phyloP scores from a whole-genome alignment of 345 rosid genomes.

The Orychophragmus violaceus region DNA sequence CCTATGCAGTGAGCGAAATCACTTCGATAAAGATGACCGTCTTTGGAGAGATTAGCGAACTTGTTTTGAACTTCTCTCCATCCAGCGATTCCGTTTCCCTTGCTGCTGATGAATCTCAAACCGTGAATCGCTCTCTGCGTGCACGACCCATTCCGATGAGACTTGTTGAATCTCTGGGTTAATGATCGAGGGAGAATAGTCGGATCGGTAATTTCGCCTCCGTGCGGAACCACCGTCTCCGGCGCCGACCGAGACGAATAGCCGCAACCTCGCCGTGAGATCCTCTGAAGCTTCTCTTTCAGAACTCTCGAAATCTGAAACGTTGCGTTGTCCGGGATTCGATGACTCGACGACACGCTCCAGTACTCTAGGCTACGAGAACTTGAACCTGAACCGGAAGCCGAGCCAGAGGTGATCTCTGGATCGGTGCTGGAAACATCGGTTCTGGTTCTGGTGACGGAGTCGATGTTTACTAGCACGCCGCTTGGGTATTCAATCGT shows the following conservation, averaged over 20 bases:
- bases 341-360: constrained; percentile 35
- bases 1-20: constrained; percentile 94
- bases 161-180: constrained; percentile 50
- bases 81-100: constrained; percentile 46
- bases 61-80: constrained; percentile 72
- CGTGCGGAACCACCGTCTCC: constrained; percentile 7
- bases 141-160: constrained; percentile 52
- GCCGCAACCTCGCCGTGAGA: constrained; percentile 58
- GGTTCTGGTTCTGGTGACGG: too few species aligned
- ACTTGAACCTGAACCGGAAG: constrained; percentile 39
- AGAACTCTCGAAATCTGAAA: constrained; percentile 63
- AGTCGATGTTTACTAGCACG: constrained; percentile 69
- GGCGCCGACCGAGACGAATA: constrained; percentile 45
- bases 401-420: constrained; percentile 32
- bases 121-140: constrained; percentile 87
- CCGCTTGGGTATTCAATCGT: constrained; percentile 70
- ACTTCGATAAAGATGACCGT: constrained; percentile 52
- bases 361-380: too few species aligned
- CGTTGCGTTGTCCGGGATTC: constrained; percentile 56
- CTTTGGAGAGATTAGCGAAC: constrained; percentile 61
- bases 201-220: constrained; percentile 32
- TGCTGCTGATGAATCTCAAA: constrained; percentile 67
- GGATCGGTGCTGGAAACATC: constrained; percentile 27
- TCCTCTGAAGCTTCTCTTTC: constrained; percentile 46
- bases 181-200: constrained; percentile 49